Evolutionary conservation across 768 basidiomycete genomes (phyloP), one percentile per base, ranked within the genome.

Genomic region (Macrocybe gigantea): DNA sequence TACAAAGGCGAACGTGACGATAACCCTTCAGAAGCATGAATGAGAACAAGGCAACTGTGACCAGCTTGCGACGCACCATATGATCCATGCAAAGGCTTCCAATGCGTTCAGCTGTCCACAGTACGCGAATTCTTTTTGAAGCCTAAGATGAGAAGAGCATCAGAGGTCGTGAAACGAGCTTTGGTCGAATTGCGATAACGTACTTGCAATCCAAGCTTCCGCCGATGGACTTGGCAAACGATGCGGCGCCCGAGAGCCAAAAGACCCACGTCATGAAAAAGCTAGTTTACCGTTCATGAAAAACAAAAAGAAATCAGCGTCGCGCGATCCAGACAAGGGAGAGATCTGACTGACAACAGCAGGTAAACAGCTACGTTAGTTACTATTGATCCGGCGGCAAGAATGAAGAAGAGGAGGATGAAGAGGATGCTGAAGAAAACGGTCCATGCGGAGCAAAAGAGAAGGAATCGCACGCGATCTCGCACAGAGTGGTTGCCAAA

Each of bases 101-200:
- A 85, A 64, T 5, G 88, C 86, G 46, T 88, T 89, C 33, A 90
- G 67, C 56, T 91, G 88, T 30, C 77, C 78, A 58, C 88, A 92
- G 51, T 88, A 88, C 9, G 71, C 65, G 52, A 79, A 77, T 9
- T 60, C 53, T 9, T 62, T 63, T 54, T 79, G 67, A 11, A 68
- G 74, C 42, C 69, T 68, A 42, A 10, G 14, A 43, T 39, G 6
- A 36, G 13, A 35, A 12, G 12, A 38, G 35, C 38, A 6, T 45
- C 7, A 33, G 33, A 33, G 15, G 9, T 33, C 36, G 37, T 8
- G 33, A 44, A 44, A 39, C 46, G 36, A n/a, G n/a, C 22, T 6
- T 11, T 29, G 7, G 32, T 22, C 22, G 22, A 22, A 22, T 22
- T 22, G 22, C 36, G 22, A 33, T 9, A 7, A 68, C 78, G 46